Conservation (phyloP, 495 filamentous ascomycete genomes). For the Apodospora peruviana region DNA sequence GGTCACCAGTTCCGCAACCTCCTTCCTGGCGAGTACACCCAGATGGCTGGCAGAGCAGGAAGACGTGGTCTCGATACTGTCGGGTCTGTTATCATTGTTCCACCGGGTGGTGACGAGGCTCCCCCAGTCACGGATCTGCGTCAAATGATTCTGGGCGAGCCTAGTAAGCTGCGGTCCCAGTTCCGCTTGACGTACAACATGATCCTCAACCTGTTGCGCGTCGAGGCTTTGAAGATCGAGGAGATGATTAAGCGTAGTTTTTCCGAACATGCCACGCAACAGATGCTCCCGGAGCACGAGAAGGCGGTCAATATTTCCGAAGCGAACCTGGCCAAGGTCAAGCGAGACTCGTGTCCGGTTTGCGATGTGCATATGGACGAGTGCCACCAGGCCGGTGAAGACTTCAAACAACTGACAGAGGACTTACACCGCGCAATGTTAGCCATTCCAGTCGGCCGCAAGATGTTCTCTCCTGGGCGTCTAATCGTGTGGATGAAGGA, state of each 20-base stretch:
- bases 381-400: conserved; percentile 75
- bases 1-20: conserved; percentile 87
- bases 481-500: conserved; percentile 69
- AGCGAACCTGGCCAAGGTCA: conserved; percentile 82
- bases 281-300: conserved; percentile 89
- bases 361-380: conserved; percentile 74
- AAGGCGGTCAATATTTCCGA: conserved; percentile 90
- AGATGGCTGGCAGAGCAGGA: conserved; percentile 95
- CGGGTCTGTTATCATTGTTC: conserved; percentile 89
- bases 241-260: conserved; percentile 99
- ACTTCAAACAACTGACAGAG: conserved; percentile 64
- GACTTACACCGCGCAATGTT: conserved; percentile 70
- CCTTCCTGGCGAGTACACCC: conserved; percentile 92
- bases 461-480: conserved; percentile 66
- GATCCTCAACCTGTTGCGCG: conserved; percentile 92
- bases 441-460: conserved; percentile 69
- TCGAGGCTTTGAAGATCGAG: conserved; percentile 96
- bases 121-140: conserved; percentile 75
- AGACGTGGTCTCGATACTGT: conserved; percentile 87
- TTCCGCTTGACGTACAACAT: conserved; percentile 98
- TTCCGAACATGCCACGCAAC: conserved; percentile 97
- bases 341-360: conserved; percentile 73
- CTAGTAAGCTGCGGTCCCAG: conserved; percentile 90
- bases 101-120: conserved; percentile 71
- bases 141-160: conserved; percentile 93